Base-by-base conservation (phyloP, 805 yeast species). In the Clavispora carvajalis region DNA sequence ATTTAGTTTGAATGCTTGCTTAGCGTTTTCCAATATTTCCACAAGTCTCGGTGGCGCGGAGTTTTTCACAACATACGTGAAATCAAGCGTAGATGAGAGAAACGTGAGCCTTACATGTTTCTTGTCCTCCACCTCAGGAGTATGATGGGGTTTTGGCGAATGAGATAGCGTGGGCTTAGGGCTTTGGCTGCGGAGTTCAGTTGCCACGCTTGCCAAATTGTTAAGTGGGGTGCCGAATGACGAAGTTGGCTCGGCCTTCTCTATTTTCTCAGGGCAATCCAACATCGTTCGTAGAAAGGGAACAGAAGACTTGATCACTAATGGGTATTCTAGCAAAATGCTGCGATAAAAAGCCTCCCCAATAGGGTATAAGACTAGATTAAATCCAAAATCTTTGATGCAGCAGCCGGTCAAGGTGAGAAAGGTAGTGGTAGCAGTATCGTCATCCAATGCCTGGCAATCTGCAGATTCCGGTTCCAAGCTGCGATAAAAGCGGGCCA, bases 381-480 rank as follows among this genome's bases (percentile, higher is more conserved):
- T 89, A 56, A 86, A 86, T 1, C 95, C 95, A 63, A 81, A 86
- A 59, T 86, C 95, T 46, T 79, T 81, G 26, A 83, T 73, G 45
- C 87, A 74, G 8, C 83, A 80, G 2, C 93, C 95, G 16, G 85
- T 55, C 19, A 82, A 54, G 28, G 80, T 75, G 49, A 73, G 73
- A 34, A 84, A 63, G 4, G 85, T 62, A 38, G 77, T 69, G 0
- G 74, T 65, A 0, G 83, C 81, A 22, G 74, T 70, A 18, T 67
- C 74, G 43, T 78, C 80, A 39, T 62, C 68, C 24, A 78, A 48
- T 46, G 58, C 58, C 7, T 55, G 47, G 40, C 59, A 58, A 24
- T 62, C 30, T n/a, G 57, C 29, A 16, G 52, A 66, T 7, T 62
- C 58, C 2, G 67, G 60, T 39, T 75, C 83, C 35, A 80, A 56